phyloP scores from a whole-genome alignment of 331 rosid genomes.

The Malus hybrid region DNA sequence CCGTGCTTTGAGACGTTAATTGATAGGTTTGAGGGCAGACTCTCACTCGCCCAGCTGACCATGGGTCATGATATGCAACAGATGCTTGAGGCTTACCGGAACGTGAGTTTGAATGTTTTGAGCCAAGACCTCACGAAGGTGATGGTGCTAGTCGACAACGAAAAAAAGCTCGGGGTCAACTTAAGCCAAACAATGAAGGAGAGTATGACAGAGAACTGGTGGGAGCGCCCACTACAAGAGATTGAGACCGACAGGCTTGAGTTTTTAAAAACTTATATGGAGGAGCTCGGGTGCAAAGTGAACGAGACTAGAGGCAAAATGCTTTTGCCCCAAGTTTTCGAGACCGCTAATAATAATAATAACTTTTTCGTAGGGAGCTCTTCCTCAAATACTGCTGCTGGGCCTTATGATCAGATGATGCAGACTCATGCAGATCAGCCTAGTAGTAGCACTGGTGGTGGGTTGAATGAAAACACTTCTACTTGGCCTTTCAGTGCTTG shows the following conservation, averaged over 20 bases:
- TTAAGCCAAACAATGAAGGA: not conserved
- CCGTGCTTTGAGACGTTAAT: not conserved
- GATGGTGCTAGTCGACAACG: not conserved
- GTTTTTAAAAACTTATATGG: not conserved
- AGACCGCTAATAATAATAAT: not conserved
- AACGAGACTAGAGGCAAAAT: not conserved
- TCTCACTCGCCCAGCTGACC: not conserved
- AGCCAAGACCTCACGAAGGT: not conserved
- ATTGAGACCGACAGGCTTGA: not conserved
- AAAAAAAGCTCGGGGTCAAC: not conserved
- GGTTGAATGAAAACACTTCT: too few species aligned
- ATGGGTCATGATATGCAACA: not conserved
- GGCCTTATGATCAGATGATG: not conserved
- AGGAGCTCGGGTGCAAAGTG: not conserved
- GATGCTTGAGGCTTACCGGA: not conserved
- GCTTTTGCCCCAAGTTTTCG: not conserved
- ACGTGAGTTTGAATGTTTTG: not conserved
- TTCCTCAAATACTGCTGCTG: not conserved
- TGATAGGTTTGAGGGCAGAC: not conserved
- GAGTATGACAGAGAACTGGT: not conserved
- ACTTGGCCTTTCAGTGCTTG: not conserved
- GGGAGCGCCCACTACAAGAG: not conserved
- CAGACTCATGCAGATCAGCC: not conserved
- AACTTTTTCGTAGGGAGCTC: not conserved
- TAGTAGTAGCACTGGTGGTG: not conserved